These are phyloP conservation scores for Coemansia sp. DNA, from an alignment of 192 early-diverging fungal species.

Conservation along the genomic window DNA sequence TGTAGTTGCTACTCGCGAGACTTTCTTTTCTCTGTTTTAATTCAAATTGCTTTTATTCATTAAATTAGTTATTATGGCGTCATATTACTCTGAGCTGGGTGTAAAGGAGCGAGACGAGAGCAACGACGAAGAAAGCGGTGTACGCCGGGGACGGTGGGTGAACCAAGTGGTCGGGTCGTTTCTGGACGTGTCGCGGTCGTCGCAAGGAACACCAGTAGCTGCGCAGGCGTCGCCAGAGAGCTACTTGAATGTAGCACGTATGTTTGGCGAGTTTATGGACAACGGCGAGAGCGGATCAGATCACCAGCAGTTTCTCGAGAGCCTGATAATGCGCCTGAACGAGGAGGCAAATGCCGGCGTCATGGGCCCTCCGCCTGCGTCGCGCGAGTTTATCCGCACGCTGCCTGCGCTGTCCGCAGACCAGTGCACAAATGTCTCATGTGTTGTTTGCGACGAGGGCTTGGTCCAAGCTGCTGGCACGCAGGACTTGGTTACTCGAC, in stretches of 20 bases:
- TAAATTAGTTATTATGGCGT: constrained; percentile 23
- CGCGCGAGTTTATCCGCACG: constrained; percentile 41
- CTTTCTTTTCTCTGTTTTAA: too few relatives aligned
- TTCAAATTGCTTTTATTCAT: too few relatives aligned
- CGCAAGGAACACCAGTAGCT: constrained; percentile 39
- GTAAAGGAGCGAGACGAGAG: constrained; percentile 34
- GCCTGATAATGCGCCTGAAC: constrained; percentile 40
- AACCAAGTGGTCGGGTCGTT: constrained; percentile 43
- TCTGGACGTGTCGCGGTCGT: constrained; percentile 34
- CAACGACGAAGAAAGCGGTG: constrained; percentile 18
- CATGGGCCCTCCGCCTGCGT: constrained; percentile 50
- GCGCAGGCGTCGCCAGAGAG: constrained; percentile 38
- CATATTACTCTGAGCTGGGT: constrained; percentile 43
- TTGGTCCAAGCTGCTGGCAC: neutral
- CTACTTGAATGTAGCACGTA: constrained; percentile 38
- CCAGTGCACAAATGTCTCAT: constrained; percentile 7
- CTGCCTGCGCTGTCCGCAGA: constrained; percentile 16
- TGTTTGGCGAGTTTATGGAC: constrained; percentile 43
- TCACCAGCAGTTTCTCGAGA: constrained; percentile 48
- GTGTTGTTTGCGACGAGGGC: constrained; percentile 37
- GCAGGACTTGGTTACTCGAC: constrained; percentile 20
- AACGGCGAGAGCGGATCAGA: constrained; percentile 20
- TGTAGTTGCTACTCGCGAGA: too few relatives aligned
- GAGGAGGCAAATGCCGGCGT: constrained; percentile 41
- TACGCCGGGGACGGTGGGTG: constrained; percentile 34